Conservation (phyloP, 2,329 filamentous ascomycete genomes). For the Ophiostoma fasciatum region DNA sequence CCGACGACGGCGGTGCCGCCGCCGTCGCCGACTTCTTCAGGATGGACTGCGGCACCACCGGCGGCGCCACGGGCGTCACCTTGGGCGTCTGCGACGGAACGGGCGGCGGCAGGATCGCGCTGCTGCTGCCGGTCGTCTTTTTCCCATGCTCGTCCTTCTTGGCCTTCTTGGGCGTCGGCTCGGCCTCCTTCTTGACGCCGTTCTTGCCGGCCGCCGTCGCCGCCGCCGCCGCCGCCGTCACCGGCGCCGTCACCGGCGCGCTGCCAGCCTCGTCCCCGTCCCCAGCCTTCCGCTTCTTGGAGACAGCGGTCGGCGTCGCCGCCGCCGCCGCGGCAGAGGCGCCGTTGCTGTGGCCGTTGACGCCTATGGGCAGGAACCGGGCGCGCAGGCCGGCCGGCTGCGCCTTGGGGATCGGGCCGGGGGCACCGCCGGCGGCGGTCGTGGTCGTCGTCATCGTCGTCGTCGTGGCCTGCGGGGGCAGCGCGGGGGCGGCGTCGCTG, state of each 20-base stretch:
- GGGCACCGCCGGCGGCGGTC: too few species aligned
- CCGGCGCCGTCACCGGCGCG: background rate
- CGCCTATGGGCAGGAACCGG: conserved; percentile 53
- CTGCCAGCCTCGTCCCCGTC: conserved; percentile 3
- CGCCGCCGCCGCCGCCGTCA: conserved; percentile 1
- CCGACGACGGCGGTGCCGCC: background rate
- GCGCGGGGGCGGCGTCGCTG: background rate
- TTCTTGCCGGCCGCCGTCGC: conserved; percentile 21
- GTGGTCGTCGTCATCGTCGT: too few species aligned
- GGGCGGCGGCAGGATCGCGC: conserved; percentile 3
- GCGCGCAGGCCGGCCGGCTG: conserved; percentile 55
- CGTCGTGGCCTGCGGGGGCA: too few species aligned
- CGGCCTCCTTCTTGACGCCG: conserved; percentile 1
- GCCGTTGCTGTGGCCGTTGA: conserved; percentile 14
- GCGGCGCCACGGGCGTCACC: conserved; percentile 15
- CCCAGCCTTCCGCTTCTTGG: conserved; percentile 25
- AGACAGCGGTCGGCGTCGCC: conserved; percentile 9
- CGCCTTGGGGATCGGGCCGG: conserved; percentile 33
- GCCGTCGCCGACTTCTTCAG: background rate
- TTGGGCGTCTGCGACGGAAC: conserved; percentile 5
- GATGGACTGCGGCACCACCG: conserved; percentile 6
- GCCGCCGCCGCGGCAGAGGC: conserved; percentile 15
- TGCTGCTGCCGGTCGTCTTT: conserved; percentile 4
- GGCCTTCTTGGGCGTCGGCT: conserved; percentile 3
- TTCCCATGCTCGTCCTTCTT: conserved; percentile 1